Evolutionary conservation across 225 moss, liverwort and hornwort genomes (phyloP), one percentile per base, ranked within the genome.

Genomic region (Physcomitrellopsis africana): DNA sequence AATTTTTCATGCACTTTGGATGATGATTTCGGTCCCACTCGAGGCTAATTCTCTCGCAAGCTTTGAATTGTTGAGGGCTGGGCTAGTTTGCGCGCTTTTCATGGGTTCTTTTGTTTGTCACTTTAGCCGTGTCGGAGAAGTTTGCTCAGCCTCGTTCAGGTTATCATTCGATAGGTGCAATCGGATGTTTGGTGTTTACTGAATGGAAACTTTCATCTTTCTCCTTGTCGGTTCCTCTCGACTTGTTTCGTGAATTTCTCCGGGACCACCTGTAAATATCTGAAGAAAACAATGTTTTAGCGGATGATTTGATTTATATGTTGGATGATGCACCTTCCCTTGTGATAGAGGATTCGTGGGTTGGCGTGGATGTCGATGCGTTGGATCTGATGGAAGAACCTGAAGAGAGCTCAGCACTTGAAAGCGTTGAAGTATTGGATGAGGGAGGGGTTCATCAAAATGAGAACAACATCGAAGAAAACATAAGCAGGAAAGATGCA

Each of bases 351-450:
- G 75, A 76, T 47, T 74, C 61, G 72, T 76, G 81, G 83, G 76
- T 81, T 68, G 81, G 76, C 45, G 62, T 87, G 54, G 81, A 81
- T 76, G 79, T 87, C 27, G 68, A 79, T 79, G 52, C 72, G 11
- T 53, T 49, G 42, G 75, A 76, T 47, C 17, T 56, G n/a, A 68
- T 61, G 59, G 85, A 76, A 51, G 77, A 72, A 24, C 41, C 18
- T 24, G 74, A 81, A 44, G 65, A 13, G 18, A 73, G 69, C 22
- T 78, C 75, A 48, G 9, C 41, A 20, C 71, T 63, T 27, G 82
- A 80, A 58, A 60, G 43, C 62, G 69, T 64, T 5, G 68, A 80
- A 43, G 74, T 63, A 53, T 63, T 54, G 43, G 76, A 70, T 69
- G 73, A 64, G 22, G 79, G 69, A 26, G 67, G 42, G 54, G 23